A percentile compares a stretch with the other conserved stretches of the same genome.
These are phyloP conservation scores for Penicillium corylophilum DNA, from an alignment of 2,329 filamentous ascomycete genomes.

Conservation along the genomic window DNA sequence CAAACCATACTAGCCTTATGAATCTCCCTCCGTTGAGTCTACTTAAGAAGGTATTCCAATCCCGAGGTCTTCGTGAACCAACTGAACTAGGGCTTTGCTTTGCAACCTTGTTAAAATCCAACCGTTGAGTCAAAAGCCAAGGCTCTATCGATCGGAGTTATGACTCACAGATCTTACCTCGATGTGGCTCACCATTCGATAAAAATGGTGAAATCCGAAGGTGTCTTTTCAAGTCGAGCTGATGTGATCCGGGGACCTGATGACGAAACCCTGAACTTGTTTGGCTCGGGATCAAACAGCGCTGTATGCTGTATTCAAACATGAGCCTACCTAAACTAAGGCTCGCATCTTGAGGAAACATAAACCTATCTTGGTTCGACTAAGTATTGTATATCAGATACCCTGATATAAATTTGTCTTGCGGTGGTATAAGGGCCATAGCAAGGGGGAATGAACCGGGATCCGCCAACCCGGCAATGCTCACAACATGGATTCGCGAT, in stretches of 20 bases:
- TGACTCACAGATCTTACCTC: not conserved
- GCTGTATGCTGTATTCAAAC: not conserved
- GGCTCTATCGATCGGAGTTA: not conserved
- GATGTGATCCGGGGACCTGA: constrained; percentile 23
- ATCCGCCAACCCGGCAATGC: not conserved
- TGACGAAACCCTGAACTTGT: constrained; percentile 19
- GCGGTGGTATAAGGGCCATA: not conserved
- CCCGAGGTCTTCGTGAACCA: not conserved
- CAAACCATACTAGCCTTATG: not conserved
- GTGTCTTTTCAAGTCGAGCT: constrained; percentile 12
- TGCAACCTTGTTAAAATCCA: not conserved
- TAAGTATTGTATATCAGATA: not conserved
- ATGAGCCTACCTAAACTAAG: not conserved
- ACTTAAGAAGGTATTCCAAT: not conserved
- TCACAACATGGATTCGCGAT: not conserved
- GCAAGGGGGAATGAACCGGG: not conserved
- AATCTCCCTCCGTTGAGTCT: not conserved
- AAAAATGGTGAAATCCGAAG: not conserved
- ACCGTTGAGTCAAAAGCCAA: not conserved
- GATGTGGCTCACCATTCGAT: not conserved
- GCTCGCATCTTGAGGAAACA: not conserved
- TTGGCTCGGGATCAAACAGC: constrained; percentile 2
- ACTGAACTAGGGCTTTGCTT: not conserved
- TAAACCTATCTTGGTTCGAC: not conserved
- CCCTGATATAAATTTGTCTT: not conserved